Percentiles rank a stretch among this genome's conserved stretches.
Evolutionary conservation across 805 yeast species (phyloP).

Genomic region (Priceomyces melissophilus): DNA sequence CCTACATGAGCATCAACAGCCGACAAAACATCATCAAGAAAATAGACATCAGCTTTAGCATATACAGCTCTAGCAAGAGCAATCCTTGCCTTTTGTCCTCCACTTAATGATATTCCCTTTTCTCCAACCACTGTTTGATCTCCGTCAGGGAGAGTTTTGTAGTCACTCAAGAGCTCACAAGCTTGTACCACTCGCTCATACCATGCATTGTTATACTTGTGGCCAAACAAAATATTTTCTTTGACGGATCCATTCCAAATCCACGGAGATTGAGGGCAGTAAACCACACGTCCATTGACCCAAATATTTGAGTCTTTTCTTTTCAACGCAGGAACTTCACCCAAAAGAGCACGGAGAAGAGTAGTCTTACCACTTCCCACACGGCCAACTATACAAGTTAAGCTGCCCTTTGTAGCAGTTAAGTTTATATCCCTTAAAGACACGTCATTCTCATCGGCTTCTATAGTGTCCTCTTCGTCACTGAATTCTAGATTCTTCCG

Average conservation of each 20-base stretch:
- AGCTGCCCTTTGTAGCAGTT: slow-evolving; percentile 29
- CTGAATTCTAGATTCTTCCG: not conserved
- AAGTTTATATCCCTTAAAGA: slow-evolving; percentile 33
- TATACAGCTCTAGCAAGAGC: slow-evolving; percentile 42
- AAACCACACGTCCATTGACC: slow-evolving; percentile 34
- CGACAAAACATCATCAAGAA: slow-evolving; percentile 40
- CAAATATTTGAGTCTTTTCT: slow-evolving; percentile 13
- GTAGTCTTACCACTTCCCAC: slow-evolving; percentile 42
- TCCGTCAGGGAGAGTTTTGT: slow-evolving; percentile 36
- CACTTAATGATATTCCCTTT: slow-evolving; percentile 40
- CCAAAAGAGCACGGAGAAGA: slow-evolving; percentile 31
- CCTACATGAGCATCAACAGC: slow-evolving; percentile 45
- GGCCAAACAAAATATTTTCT: slow-evolving; percentile 39
- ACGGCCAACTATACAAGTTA: slow-evolving; percentile 40
- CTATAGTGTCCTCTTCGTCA: slow-evolving; percentile 16
- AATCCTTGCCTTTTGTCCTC: slow-evolving; percentile 43
- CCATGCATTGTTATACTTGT: slow-evolving; percentile 40
- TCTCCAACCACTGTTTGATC: slow-evolving; percentile 43
- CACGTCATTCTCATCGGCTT: slow-evolving; percentile 15
- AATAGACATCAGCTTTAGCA: slow-evolving; percentile 35
- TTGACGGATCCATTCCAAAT: slow-evolving; percentile 37
- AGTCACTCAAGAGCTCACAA: slow-evolving; percentile 35
- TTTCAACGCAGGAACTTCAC: slow-evolving; percentile 23
- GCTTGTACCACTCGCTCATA: slow-evolving; percentile 33
- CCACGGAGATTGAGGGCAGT: slow-evolving; percentile 42